These are phyloP conservation scores for Bremia lactucae DNA, from an alignment of 352 stramenopile genomes.

Conservation along the genomic window DNA sequence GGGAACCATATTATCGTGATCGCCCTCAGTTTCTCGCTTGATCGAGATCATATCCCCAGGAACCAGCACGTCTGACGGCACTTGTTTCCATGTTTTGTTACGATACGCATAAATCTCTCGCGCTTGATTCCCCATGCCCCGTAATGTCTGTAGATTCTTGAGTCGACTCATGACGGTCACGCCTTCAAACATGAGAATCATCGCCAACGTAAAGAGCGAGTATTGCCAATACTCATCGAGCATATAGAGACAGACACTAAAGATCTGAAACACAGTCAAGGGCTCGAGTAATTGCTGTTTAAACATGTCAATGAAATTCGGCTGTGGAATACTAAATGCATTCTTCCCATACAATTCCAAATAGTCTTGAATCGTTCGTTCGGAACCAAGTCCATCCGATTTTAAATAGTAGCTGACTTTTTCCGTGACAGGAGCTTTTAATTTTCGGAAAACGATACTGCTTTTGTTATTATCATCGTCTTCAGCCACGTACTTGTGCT, in stretches of 20 bases:
- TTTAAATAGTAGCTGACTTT: conserved; percentile 55
- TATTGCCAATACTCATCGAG: conserved; percentile 99
- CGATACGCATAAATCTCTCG: conserved; percentile 88
- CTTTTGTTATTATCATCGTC: conserved; percentile 46
- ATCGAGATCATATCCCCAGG: conserved; percentile 91
- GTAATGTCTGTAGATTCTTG: conserved; percentile 92
- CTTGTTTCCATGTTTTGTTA: conserved; percentile 66
- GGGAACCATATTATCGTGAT: conserved; percentile 83
- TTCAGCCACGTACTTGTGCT: conserved; percentile 82
- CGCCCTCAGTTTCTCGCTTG: conserved; percentile 75
- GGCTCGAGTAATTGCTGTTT: conserved; percentile 95
- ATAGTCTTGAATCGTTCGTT: conserved; percentile 29
- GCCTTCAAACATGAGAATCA: conserved; percentile 97
- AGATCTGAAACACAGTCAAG: conserved; percentile 99
- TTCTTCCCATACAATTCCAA: conserved; percentile 85
- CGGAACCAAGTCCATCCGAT: conserved; percentile 32
- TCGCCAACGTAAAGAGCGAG: conserved; percentile 96
- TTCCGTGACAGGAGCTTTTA: conserved; percentile 57
- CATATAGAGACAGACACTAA: conserved; percentile 97
- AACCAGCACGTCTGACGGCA: conserved; percentile 83
- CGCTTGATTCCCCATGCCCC: conserved; percentile 86
- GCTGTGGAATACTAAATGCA: conserved; percentile 91
- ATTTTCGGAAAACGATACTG: conserved; percentile 64
- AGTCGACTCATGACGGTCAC: conserved; percentile 92
- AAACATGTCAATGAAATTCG: conserved; percentile 92